phyloP scores from a whole-genome alignment of 306 rosid genomes.

The Comarum palustre region DNA sequence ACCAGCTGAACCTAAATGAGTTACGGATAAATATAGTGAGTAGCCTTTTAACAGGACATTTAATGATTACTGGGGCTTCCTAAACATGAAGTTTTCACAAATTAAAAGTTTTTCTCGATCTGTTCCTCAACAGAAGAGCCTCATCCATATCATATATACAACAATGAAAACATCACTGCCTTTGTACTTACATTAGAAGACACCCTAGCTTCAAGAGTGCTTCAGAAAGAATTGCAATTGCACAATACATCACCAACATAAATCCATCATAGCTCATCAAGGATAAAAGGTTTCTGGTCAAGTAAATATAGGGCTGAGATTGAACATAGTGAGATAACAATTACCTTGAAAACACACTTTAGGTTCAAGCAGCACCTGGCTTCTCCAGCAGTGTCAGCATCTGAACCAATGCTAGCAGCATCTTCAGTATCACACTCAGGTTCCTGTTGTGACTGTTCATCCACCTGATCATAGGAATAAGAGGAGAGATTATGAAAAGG shows the following conservation, averaged over 20 bases:
- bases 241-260: constrained; percentile 4
- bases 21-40: neutral
- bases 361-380: constrained; percentile 35
- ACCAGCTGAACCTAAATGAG: neutral
- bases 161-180: neutral
- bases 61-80: neutral
- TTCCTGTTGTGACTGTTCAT: constrained; percentile 43
- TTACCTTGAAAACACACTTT: constrained; percentile 30
- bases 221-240: neutral
- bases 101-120: neutral
- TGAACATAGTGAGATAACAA: constrained; percentile 38
- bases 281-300: constrained; percentile 33
- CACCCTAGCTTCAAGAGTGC: constrained; percentile 13
- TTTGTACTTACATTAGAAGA: neutral
- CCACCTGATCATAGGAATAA: constrained; percentile 41
- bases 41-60: neutral
- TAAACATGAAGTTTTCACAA: neutral
- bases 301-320: constrained; percentile 36
- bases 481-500: constrained; percentile 2
- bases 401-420: constrained; percentile 10
- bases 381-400: constrained; percentile 12
- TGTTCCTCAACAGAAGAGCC: neutral
- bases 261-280: constrained; percentile 31
- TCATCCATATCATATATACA: neutral
- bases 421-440: constrained; percentile 22